Evolutionary conservation across 768 basidiomycete species (phyloP), one percentile per base, ranked within the genome.

Genomic region (Hortiboletus campestris): DNA sequence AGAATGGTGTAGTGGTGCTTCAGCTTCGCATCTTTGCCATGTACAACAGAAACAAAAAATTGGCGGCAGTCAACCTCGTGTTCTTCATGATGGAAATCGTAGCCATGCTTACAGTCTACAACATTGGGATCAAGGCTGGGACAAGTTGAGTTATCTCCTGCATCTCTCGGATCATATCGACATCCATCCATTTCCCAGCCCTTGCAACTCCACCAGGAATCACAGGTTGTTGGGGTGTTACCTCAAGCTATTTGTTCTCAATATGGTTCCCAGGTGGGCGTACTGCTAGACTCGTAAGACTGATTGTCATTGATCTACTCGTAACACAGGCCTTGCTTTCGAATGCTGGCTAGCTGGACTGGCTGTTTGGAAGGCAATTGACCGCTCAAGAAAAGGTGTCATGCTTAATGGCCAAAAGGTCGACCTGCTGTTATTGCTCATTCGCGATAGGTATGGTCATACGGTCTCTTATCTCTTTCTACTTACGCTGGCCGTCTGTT

Each of bases 391-490:
- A 7, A 47, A 32, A 17, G 46, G 46, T 17, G 46, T 47, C 7
- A 47, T 47, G 46, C 4, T 47, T 16, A 36, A 47, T 36, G 46
- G 46, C 14, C 34, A 19, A 25, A 47, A 47, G 11, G 22, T 47
- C 11, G 46, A 47, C 5, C 22, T 47, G 20, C 16, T 47, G 13
- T 22, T 34, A 10, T 25, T 47, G 8, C 46, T 47, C 46, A 47
- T 47, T 47, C 46, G 46, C 35, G 46, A 47, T n/a, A 47, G 46
- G 46, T 47, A 47, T 36, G 46, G 20, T 47, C 46, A 25, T 16
- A 20, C 3, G 20, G 2, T 36, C 13, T 35, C 9, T 36, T 16
- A 25, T 11, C 12, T 36, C 4, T 11, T 47, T 36, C 16, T 20
- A 17, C 34, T 47, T 6, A 47, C 1, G 5, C 25, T 11, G 16